phyloP scores from a whole-genome alignment of 78 protist genomes.

The Creolimax fragrantissima region DNA sequence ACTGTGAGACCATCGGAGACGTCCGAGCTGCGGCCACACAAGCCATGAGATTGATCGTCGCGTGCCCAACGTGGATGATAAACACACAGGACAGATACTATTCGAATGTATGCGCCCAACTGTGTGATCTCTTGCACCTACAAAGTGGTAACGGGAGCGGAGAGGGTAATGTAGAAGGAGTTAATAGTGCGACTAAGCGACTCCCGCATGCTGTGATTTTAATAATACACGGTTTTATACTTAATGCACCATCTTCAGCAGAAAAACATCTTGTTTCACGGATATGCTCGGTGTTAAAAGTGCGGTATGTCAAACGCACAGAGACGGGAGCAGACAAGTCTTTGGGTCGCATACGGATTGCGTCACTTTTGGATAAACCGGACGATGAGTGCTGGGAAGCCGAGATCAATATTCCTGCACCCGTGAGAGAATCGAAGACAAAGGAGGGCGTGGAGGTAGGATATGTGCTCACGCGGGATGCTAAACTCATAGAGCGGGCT shows the following conservation, averaged over 20 bases:
- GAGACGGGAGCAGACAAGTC: background rate
- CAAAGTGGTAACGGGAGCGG: background rate
- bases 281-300: background rate
- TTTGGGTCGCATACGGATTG: too few species aligned
- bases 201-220: background rate
- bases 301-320: background rate
- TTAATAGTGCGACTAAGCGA: background rate
- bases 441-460: background rate
- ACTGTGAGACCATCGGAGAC: background rate
- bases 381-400: background rate
- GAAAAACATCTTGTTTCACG: background rate
- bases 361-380: background rate
- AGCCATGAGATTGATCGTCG: background rate
- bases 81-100: background rate
- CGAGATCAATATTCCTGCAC: background rate
- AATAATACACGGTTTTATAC: background rate
- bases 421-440: background rate
- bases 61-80: background rate
- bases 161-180: background rate
- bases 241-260: background rate
- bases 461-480: background rate
- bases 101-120: background rate
- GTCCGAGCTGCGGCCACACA: background rate
- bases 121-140: background rate
- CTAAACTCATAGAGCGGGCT: background rate